Conservation (phyloP, 2,329 filamentous ascomycete genomes). For the Neocatenulostroma microsporum region DNA sequence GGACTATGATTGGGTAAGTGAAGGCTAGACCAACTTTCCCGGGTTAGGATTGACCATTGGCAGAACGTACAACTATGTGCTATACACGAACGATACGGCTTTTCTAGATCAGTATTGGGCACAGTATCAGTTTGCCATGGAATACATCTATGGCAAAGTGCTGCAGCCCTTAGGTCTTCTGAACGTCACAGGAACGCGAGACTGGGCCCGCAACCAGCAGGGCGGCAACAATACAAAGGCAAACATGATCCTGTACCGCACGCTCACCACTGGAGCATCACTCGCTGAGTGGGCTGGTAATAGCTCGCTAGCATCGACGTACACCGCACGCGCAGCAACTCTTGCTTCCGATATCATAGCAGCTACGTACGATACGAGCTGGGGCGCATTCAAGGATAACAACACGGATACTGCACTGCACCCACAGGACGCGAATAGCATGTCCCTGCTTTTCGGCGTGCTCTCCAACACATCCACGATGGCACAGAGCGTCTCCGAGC, state of each 20-base stretch:
- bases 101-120: conserved; percentile 38
- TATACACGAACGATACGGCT: conserved; percentile 30
- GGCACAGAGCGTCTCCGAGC: conserved; percentile 29
- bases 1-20: conserved; percentile 25
- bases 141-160: conserved; percentile 37
- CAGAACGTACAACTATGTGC: conserved; percentile 37
- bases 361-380: conserved; percentile 26
- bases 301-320: conserved; percentile 34
- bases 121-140: conserved; percentile 36
- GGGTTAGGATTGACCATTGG: no score
- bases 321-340: conserved; percentile 31
- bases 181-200: conserved; percentile 39
- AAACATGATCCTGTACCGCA: conserved; percentile 43
- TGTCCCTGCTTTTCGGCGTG: conserved; percentile 34
- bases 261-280: conserved; percentile 39
- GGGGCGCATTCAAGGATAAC: conserved; percentile 33
- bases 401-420: conserved; percentile 29
- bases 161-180: conserved; percentile 36
- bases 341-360: conserved; percentile 18
- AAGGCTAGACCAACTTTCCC: no score
- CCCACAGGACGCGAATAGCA: conserved; percentile 49
- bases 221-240: conserved; percentile 42
- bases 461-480: conserved; percentile 27
- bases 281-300: conserved; percentile 36
- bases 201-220: conserved; percentile 46